Evolutionary conservation across 352 stramenopile genomes (phyloP).

Genomic region (Phytophthora colocasiae): DNA sequence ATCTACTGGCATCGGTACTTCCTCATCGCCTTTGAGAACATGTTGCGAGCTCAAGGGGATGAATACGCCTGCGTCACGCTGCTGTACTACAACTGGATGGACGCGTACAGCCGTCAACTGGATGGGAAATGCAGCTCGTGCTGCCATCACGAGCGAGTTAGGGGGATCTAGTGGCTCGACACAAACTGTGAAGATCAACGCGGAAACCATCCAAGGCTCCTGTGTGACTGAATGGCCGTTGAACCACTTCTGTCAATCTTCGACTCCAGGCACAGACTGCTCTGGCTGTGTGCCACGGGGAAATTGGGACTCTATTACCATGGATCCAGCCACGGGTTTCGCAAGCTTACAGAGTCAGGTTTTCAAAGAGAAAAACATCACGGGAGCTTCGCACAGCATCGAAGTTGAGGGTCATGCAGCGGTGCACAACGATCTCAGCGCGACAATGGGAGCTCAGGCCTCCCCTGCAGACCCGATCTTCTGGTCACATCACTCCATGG

Average conservation of each 20-base stretch:
- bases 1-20: constrained; percentile 84
- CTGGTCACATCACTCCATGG: constrained; percentile 67
- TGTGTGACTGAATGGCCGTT: neutral
- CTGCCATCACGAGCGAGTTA: constrained; percentile 47
- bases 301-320: neutral
- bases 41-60: constrained; percentile 66
- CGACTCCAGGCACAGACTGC: neutral
- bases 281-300: neutral
- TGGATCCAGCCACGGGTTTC: constrained; percentile 15
- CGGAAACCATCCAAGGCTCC: neutral
- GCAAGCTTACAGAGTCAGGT: constrained; percentile 43
- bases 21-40: constrained; percentile 81
- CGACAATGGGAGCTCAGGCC: constrained; percentile 38
- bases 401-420: constrained; percentile 24
- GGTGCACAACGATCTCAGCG: constrained; percentile 25
- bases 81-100: constrained; percentile 84
- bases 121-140: constrained; percentile 48
- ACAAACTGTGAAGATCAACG: neutral
- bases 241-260: neutral
- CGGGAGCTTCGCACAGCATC: neutral
- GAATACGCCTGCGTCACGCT: constrained; percentile 77
- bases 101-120: constrained; percentile 44
- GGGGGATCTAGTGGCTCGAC: constrained; percentile 38
- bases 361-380: neutral
- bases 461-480: constrained; percentile 66